Percentiles rank a stretch among this genome's conserved stretches.
These are phyloP conservation scores for Coemansia sp. DNA, from an alignment of 192 early-diverging fungal genomes.

Conservation along the genomic window DNA sequence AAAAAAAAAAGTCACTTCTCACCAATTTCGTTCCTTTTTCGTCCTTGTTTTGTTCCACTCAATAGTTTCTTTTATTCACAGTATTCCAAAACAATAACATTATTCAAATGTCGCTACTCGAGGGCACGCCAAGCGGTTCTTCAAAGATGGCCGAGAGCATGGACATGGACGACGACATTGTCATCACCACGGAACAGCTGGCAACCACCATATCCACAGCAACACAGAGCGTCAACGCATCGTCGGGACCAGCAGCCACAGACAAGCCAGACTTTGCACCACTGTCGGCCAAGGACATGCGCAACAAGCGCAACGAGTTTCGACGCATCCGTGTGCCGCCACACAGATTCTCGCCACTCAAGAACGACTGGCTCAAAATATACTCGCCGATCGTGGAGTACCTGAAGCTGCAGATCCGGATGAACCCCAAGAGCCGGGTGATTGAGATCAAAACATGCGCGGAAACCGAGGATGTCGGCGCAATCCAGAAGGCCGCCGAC, in stretches of 20 bases:
- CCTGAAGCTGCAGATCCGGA: constrained; percentile 91
- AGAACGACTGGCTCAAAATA: constrained; percentile 92
- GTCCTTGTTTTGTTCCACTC: background rate
- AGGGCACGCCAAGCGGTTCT: constrained; percentile 11
- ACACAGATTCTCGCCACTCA: constrained; percentile 88
- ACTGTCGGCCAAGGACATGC: constrained; percentile 57
- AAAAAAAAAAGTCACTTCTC: too few species aligned
- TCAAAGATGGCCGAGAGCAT: constrained; percentile 28
- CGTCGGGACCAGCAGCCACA: background rate
- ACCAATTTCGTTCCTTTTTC: background rate
- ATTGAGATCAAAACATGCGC: constrained; percentile 87
- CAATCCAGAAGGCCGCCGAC: constrained; percentile 95
- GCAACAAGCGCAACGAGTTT: constrained; percentile 52
- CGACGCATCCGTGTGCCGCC: constrained; percentile 93
- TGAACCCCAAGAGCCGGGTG: constrained; percentile 86
- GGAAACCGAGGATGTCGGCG: constrained; percentile 82
- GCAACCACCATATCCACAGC: constrained; percentile 14
- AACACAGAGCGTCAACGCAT: background rate
- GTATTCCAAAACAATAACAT: constrained; percentile 7
- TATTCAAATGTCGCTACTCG: constrained; percentile 18
- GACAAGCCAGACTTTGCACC: constrained; percentile 70
- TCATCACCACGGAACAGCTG: constrained; percentile 64
- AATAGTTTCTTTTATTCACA: background rate
- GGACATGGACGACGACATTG: constrained; percentile 63
- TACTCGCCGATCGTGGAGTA: constrained; percentile 97